A percentile compares a stretch with the other conserved stretches of the same genome.
phyloP scores from a whole-genome alignment of 345 rosid species.

The Moricandia arvensis region DNA sequence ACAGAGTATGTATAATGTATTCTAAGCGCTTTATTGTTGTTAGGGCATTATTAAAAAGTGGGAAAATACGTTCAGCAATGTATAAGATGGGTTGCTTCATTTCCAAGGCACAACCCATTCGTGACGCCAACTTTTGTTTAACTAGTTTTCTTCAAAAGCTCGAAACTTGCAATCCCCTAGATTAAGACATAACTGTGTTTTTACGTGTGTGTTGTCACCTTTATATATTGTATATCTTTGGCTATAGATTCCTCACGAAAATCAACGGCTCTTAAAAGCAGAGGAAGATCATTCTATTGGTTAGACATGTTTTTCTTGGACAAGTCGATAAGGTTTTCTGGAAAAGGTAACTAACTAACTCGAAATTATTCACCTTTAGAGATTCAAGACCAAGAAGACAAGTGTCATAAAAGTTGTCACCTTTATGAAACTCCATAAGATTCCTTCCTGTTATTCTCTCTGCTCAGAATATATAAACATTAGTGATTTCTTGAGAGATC shows the following conservation, averaged over 20 bases:
- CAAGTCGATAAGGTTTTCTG: not conserved
- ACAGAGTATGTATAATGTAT: not conserved
- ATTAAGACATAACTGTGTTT: not conserved
- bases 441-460: not conserved
- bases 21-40: not conserved
- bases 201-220: slow-evolving; percentile 2
- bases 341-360: not conserved
- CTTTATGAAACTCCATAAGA: slow-evolving; percentile 2
- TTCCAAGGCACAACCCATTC: slow-evolving; percentile 15
- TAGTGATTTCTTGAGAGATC: not conserved
- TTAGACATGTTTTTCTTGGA: not conserved
- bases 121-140: not conserved
- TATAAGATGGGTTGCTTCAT: slow-evolving; percentile 5
- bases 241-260: slow-evolving; percentile 23
- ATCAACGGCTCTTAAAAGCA: slow-evolving; percentile 19
- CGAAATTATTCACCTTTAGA: slow-evolving; percentile 10
- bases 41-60: not conserved
- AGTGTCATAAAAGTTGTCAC: slow-evolving; percentile 1
- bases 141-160: not conserved
- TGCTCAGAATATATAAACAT: not conserved
- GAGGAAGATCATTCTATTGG: slow-evolving; percentile 7
- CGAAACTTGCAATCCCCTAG: not conserved
- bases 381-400: slow-evolving; percentile 12
- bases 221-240: not conserved
- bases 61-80: not conserved